phyloP scores from a whole-genome alignment of 768 basidiomycete species.

The Pleurotus tuber-regium region DNA sequence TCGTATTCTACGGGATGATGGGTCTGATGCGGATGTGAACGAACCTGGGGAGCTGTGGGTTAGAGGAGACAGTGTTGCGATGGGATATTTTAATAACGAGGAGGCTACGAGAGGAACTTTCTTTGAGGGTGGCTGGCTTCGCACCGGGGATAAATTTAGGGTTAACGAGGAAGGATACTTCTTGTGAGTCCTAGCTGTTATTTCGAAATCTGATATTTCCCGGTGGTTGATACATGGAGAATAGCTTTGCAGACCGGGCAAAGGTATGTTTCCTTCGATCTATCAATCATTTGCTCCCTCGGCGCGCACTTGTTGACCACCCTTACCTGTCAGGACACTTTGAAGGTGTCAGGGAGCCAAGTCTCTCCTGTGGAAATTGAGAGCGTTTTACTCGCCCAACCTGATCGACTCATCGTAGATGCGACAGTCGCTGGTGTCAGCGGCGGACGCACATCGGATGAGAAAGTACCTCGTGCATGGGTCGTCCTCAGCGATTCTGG shows the following conservation, averaged over 20 bases:
- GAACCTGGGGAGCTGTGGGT: conserved; percentile 71
- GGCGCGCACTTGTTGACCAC: too few relatives aligned
- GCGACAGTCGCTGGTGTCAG: conserved; percentile 72
- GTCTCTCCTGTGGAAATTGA: conserved; percentile 84
- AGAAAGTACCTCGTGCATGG: conserved; percentile 79
- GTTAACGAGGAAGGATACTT: conserved; percentile 60
- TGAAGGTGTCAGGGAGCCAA: conserved; percentile 78
- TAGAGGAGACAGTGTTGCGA: conserved; percentile 49
- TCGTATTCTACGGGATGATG: conserved; percentile 56
- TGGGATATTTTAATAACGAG: conserved; percentile 75
- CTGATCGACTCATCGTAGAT: conserved; percentile 59
- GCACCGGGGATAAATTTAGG: conserved; percentile 69
- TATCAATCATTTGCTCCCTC: too few relatives aligned
- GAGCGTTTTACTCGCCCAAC: conserved; percentile 57
- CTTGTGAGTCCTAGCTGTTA: too few relatives aligned
- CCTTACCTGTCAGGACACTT: conserved; percentile 53
- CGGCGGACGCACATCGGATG: conserved; percentile 68
- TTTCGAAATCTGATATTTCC: conserved; percentile 13
- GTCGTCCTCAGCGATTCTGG: conserved; percentile 62
- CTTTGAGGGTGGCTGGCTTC: conserved; percentile 68
- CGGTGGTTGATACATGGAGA: background rate
- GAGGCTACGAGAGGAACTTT: conserved; percentile 68
- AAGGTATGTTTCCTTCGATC: too few relatives aligned
- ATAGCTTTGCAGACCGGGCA: conserved; percentile 71
- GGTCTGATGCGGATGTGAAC: conserved; percentile 46